A percentile compares a stretch with the other conserved stretches of the same genome.
Evolutionary conservation across 2,329 filamentous ascomycete species (phyloP).

Genomic region (Sarocladiaceae sp.): DNA sequence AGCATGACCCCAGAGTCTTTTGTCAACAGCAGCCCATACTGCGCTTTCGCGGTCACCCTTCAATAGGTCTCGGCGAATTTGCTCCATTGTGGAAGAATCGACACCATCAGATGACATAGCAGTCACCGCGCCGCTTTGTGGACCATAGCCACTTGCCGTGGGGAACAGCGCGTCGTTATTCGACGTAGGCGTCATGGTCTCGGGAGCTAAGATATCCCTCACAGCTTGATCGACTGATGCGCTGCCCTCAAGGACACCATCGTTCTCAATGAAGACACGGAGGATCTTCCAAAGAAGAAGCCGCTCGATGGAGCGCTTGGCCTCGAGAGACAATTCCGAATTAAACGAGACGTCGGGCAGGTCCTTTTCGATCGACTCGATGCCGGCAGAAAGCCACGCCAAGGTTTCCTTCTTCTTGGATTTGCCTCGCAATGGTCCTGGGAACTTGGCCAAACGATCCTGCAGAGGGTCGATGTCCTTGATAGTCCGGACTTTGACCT

Average conservation of each 20-base stretch:
- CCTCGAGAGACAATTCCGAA: constrained; percentile 48
- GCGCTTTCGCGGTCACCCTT: constrained; percentile 83
- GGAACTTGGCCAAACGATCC: constrained; percentile 73
- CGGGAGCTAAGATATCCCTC: constrained; percentile 65
- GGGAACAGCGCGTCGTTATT: constrained; percentile 20
- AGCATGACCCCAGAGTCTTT: constrained; percentile 91
- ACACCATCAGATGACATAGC: constrained; percentile 56
- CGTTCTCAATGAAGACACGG: constrained; percentile 74
- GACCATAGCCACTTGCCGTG: constrained; percentile 17
- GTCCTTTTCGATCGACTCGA: constrained; percentile 63
- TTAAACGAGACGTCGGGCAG: constrained; percentile 42
- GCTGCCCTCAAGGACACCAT: constrained; percentile 73
- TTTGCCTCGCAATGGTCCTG: constrained; percentile 82
- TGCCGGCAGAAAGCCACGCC: constrained; percentile 71
- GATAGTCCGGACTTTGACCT: constrained; percentile 69
- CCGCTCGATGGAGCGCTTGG: constrained; percentile 72
- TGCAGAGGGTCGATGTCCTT: constrained; percentile 67
- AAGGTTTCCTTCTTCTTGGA: constrained; percentile 92
- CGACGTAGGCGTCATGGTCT: constrained; percentile 20
- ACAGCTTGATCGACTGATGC: constrained; percentile 67
- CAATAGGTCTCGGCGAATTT: constrained; percentile 67
- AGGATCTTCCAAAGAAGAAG: constrained; percentile 83
- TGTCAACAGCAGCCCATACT: constrained; percentile 88
- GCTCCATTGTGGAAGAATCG: constrained; percentile 62
- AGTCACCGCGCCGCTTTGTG: constrained; percentile 20